Conservation (phyloP, 2,329 filamentous ascomycete genomes). For the Mollisiaceae sp. region DNA sequence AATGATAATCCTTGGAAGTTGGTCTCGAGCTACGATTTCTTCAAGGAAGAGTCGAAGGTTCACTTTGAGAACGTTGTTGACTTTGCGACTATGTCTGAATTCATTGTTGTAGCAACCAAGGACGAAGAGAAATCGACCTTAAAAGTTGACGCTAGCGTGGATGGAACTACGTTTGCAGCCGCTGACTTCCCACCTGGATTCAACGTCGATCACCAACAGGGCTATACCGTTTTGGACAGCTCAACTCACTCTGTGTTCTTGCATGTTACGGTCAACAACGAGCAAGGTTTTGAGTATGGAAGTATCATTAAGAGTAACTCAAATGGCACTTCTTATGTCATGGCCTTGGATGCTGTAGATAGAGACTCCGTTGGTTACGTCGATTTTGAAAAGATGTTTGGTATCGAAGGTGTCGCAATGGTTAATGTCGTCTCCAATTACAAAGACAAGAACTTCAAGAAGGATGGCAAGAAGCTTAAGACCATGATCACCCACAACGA, state of each 20-base stretch:
- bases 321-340: slow-evolving; percentile 93
- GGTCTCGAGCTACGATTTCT: slow-evolving; percentile 79
- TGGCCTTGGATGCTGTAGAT: slow-evolving; percentile 83
- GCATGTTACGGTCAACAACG: slow-evolving; percentile 81
- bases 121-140: slow-evolving; percentile 69
- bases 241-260: slow-evolving; percentile 94
- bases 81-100: slow-evolving; percentile 96
- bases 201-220: slow-evolving; percentile 75
- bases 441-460: slow-evolving; percentile 57
- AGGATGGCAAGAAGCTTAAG: slow-evolving; percentile 78
- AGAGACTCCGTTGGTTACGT: slow-evolving; percentile 78
- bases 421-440: slow-evolving; percentile 85
- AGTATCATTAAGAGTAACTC: slow-evolving; percentile 98
- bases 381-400: slow-evolving; percentile 95
- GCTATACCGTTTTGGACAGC: slow-evolving; percentile 93
- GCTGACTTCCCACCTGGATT: slow-evolving; percentile 89
- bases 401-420: slow-evolving; percentile 86
- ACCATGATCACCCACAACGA: slow-evolving; percentile 97
- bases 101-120: slow-evolving; percentile 84
- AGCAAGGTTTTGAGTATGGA: slow-evolving; percentile 72
- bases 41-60: slow-evolving; percentile 64
- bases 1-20: slow-evolving; percentile 69
- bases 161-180: slow-evolving; percentile 80
- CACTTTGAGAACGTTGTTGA: slow-evolving; percentile 75
- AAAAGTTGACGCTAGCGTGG: slow-evolving; percentile 80